Percentiles rank a stretch among this genome's conserved stretches.
These are phyloP conservation scores for Phytophthora sp. DNA, from an alignment of 352 stramenopile species.

Conservation along the genomic window DNA sequence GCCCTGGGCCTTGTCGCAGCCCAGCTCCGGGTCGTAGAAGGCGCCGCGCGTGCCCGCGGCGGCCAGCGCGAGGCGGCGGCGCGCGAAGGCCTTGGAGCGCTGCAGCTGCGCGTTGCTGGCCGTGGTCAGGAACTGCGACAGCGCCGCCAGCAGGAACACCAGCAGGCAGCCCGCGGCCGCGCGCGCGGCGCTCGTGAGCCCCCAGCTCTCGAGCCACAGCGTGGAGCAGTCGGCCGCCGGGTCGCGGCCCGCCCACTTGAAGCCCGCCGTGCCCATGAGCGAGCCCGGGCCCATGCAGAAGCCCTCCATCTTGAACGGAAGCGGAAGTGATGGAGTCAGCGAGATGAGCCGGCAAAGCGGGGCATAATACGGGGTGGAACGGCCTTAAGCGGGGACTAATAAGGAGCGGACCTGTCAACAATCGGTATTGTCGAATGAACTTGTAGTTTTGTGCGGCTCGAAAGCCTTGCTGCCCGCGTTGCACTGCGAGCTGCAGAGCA, in stretches of 20 bases:
- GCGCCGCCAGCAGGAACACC: constrained; percentile 62
- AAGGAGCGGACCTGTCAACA: too few species aligned
- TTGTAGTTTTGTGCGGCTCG: too few species aligned
- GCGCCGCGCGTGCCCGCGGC: not conserved
- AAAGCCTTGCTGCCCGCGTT: too few species aligned
- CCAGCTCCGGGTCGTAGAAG: constrained; percentile 46
- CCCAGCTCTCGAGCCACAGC: constrained; percentile 64
- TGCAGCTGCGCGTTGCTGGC: constrained; percentile 50
- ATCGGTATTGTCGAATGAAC: too few species aligned
- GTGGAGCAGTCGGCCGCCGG: constrained; percentile 63
- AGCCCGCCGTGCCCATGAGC: constrained; percentile 63
- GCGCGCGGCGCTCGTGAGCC: constrained; percentile 55
- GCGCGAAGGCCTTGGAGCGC: constrained; percentile 45
- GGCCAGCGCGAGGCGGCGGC: constrained; percentile 20
- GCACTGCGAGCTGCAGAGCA: too few species aligned
- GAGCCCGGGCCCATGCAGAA: constrained; percentile 74
- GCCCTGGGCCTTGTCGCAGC: constrained; percentile 1
- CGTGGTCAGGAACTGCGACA: constrained; percentile 67
- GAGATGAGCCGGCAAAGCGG: too few species aligned
- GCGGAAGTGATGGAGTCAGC: too few species aligned
- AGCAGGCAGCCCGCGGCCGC: constrained; percentile 44
- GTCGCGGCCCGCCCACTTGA: constrained; percentile 55
- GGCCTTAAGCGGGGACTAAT: too few species aligned
- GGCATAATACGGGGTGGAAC: too few species aligned
- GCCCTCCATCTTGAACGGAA: constrained; percentile 9